These are phyloP conservation scores for Tillandsia leiboldiana DNA, from an alignment of 176 grass and related monocot genomes.

Conservation along the genomic window DNA sequence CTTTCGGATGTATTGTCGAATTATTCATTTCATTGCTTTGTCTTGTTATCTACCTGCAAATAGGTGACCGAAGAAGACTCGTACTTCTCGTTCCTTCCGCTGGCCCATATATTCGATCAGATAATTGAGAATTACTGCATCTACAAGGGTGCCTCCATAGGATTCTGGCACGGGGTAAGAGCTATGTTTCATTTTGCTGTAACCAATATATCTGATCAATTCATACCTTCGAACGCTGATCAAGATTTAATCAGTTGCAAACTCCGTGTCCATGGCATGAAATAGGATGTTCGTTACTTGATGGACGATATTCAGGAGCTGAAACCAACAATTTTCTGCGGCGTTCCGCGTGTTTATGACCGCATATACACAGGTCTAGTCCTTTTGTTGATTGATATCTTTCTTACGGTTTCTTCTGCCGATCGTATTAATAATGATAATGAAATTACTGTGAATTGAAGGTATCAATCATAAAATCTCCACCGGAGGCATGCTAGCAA, in stretches of 20 bases:
- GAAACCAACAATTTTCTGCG: conserved; percentile 91
- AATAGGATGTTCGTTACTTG: conserved; percentile 72
- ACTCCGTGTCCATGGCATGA: no score
- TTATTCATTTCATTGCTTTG: neutral
- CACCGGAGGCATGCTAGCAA: conserved; percentile 61
- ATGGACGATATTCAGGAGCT: conserved; percentile 88
- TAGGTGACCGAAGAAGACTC: conserved; percentile 84
- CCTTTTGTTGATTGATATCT: neutral
- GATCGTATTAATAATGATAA: neutral
- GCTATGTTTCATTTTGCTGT: conserved; percentile 2
- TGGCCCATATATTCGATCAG: conserved; percentile 99
- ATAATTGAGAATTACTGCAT: conserved; percentile 91
- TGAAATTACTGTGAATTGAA: conserved; percentile 29
- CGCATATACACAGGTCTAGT: conserved; percentile 69
- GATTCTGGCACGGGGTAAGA: conserved; percentile 97
- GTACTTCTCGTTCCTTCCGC: conserved; percentile 92
- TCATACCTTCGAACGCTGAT: neutral
- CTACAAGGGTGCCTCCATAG: conserved; percentile 85
- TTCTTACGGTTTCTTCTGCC: neutral
- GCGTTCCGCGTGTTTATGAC: conserved; percentile 93
- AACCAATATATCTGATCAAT: neutral
- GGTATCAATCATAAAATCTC: conserved; percentile 82
- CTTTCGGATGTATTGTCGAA: neutral
- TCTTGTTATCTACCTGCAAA: neutral
- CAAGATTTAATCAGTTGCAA: neutral